These are phyloP conservation scores for Aeschynomene evenia DNA, from an alignment of 306 rosid species.

Conservation along the genomic window DNA sequence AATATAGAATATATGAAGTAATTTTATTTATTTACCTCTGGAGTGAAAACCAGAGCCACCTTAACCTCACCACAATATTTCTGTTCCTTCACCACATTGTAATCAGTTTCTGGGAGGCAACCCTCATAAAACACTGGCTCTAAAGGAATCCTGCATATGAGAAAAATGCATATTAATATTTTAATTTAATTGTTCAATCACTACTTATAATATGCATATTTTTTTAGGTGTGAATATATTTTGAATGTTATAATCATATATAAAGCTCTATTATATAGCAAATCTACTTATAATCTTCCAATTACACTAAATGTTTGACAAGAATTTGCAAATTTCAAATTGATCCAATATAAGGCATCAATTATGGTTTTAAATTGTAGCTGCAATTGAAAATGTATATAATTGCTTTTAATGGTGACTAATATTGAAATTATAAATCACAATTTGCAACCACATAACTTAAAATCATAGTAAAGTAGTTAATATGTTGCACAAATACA, in stretches of 20 bases:
- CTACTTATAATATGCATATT: no score
- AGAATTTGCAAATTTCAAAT: background rate
- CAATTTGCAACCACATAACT: no score
- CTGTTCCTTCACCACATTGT: slow-evolving; percentile 29
- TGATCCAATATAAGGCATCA: background rate
- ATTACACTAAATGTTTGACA: background rate
- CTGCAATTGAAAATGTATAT: background rate
- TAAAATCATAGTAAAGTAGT: no score
- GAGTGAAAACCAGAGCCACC: slow-evolving; percentile 29
- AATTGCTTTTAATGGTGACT: no score
- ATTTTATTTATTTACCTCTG: slow-evolving; percentile 20
- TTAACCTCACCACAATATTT: slow-evolving; percentile 32
- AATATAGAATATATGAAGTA: background rate
- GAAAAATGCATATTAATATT: background rate
- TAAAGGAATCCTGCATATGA: slow-evolving; percentile 24
- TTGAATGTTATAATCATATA: background rate
- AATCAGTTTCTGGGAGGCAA: slow-evolving; percentile 8
- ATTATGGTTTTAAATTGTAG: background rate
- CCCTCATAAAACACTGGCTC: slow-evolving; percentile 32
- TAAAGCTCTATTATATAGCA: no score
- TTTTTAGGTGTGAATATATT: no score
- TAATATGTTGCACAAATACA: no score
- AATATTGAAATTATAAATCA: no score
- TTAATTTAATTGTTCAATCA: background rate
- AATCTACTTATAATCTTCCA: background rate